phyloP scores from a whole-genome alignment of 345 rosid genomes.

The Eucalyptus marginata region DNA sequence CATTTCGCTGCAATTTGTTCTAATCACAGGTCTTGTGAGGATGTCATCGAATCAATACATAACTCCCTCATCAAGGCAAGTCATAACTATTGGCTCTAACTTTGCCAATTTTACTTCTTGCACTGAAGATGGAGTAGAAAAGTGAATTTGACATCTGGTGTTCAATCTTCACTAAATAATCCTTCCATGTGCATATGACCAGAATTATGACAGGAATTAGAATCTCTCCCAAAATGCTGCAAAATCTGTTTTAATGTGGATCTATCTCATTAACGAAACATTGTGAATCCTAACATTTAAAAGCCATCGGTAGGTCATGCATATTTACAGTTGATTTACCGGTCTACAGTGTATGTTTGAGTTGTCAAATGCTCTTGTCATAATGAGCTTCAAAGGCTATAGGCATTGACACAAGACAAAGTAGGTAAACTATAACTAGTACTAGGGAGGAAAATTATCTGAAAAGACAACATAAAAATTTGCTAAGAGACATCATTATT shows the following conservation, averaged over 20 bases:
- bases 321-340: not conserved
- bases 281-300: not conserved
- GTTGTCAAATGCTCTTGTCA: not conserved
- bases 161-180: not conserved
- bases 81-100: not conserved
- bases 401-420: not conserved
- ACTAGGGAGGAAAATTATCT: not conserved
- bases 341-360: not conserved
- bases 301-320: not conserved
- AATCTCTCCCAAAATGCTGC: not conserved
- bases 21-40: constrained; percentile 78
- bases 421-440: not conserved
- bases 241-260: not conserved
- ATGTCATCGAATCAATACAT: constrained; percentile 85
- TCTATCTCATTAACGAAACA: not conserved
- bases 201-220: not conserved
- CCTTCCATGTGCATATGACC: not conserved
- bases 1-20: not conserved
- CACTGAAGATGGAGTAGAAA: not conserved
- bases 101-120: not conserved
- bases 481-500: not conserved
- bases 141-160: not conserved
- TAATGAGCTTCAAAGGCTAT: not conserved
- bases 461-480: not conserved
- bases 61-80: constrained; percentile 74